phyloP scores from a whole-genome alignment of 768 basidiomycete genomes.

The Hemileccinum rubropunctum region DNA sequence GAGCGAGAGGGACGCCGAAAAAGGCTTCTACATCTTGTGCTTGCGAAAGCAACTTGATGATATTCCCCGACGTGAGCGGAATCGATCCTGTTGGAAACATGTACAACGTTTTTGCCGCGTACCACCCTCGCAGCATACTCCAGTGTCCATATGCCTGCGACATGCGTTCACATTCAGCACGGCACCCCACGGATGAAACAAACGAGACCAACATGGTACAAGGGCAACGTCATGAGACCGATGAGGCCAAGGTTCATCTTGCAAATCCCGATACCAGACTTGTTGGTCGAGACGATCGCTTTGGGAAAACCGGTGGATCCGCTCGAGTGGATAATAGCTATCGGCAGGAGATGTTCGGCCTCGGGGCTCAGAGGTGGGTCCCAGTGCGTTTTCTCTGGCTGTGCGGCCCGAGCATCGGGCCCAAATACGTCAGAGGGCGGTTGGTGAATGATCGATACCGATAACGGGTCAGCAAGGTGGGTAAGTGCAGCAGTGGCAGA shows the following conservation, averaged over 20 bases:
- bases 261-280: slow-evolving; percentile 34
- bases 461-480: slow-evolving; percentile 17
- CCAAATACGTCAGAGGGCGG: slow-evolving; percentile 18
- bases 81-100: slow-evolving; percentile 41
- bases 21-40: slow-evolving; percentile 33
- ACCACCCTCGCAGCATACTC: slow-evolving; percentile 41
- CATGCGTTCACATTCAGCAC: not conserved
- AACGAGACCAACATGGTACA: slow-evolving; percentile 30
- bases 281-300: slow-evolving; percentile 38
- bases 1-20: slow-evolving; percentile 38
- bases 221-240: slow-evolving; percentile 26
- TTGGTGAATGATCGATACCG: slow-evolving; percentile 22
- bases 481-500: slow-evolving; percentile 16
- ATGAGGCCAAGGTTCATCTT: slow-evolving; percentile 28
- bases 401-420: slow-evolving; percentile 12
- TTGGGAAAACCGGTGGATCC: slow-evolving; percentile 48
- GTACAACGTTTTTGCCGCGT: slow-evolving; percentile 39
- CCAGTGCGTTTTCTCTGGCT: slow-evolving; percentile 24
- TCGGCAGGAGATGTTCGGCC: slow-evolving; percentile 18
- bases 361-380: slow-evolving; percentile 19
- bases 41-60: slow-evolving; percentile 37
- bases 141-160: slow-evolving; percentile 23
- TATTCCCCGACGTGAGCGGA: slow-evolving; percentile 45
- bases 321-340: slow-evolving; percentile 28
- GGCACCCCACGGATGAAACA: not conserved